These are phyloP conservation scores for Diaporthe sp. DNA, from an alignment of 2,329 filamentous ascomycete species.

Conservation along the genomic window DNA sequence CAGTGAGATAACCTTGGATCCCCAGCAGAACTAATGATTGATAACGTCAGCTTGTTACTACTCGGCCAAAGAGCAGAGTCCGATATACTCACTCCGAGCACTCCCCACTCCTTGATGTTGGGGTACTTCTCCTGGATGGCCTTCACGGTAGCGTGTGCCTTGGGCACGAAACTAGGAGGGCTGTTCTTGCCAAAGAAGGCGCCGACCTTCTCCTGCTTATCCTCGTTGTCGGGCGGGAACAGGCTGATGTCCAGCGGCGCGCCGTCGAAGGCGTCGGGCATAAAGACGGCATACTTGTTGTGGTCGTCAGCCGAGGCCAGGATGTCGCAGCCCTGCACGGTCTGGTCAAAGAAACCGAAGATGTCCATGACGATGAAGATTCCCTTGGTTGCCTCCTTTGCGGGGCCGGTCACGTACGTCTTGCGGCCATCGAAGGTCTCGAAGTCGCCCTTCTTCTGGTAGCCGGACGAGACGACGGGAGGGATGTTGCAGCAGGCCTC, in stretches of 20 bases:
- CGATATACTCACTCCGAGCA: constrained; percentile 66
- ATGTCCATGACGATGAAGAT: constrained; percentile 75
- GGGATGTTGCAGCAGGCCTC: constrained; percentile 60
- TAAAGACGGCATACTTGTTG: constrained; percentile 85
- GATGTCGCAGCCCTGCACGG: constrained; percentile 78
- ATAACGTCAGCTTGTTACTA: not conserved
- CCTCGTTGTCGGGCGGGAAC: constrained; percentile 74
- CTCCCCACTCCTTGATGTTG: constrained; percentile 69
- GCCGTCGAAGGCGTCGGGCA: constrained; percentile 92
- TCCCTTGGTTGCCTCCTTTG: constrained; percentile 63
- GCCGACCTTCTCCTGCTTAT: constrained; percentile 71
- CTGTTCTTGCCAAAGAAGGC: constrained; percentile 69
- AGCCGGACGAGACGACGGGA: constrained; percentile 59
- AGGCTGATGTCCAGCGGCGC: constrained; percentile 69
- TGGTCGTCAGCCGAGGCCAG: constrained; percentile 66
- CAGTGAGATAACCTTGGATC: constrained; percentile 74
- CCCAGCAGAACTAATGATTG: constrained; percentile 72
- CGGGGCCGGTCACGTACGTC: constrained; percentile 63
- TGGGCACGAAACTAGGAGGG: constrained; percentile 59
- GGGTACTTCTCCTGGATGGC: constrained; percentile 66
- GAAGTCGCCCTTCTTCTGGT: constrained; percentile 60
- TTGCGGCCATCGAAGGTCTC: constrained; percentile 58
- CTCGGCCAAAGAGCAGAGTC: not conserved
- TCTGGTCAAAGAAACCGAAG: constrained; percentile 79
- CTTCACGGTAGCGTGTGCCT: constrained; percentile 67